Evolutionary conservation across 305 asterid genomes (phyloP).

Genomic region (Fraxinus latifolia): DNA sequence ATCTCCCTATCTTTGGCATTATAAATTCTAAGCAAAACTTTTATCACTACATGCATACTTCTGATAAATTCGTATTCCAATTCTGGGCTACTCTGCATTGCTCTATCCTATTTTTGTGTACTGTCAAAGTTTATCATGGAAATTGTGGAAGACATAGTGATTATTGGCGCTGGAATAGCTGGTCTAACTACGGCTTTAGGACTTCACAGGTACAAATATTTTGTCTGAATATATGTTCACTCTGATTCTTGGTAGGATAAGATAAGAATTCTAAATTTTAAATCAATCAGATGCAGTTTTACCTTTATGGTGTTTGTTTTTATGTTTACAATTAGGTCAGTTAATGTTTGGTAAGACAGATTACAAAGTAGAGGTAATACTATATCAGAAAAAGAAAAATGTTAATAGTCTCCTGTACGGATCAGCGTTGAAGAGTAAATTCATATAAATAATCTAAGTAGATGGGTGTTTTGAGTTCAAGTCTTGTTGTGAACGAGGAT

Average conservation of each 20-base stretch:
- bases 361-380: neutral
- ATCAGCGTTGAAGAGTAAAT: neutral
- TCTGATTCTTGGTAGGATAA: neutral
- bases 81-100: neutral
- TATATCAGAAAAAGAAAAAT: neutral
- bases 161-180: conserved; percentile 60
- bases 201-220: conserved; percentile 48
- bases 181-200: conserved; percentile 55
- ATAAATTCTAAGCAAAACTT: neutral
- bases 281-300: neutral
- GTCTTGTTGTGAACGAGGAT: neutral
- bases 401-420: neutral
- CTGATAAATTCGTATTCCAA: neutral
- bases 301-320: neutral
- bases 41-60: neutral
- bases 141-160: conserved; percentile 40
- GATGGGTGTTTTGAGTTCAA: neutral
- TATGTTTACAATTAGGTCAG: neutral
- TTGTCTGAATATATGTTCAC: neutral
- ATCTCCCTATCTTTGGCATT: neutral
- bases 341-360: neutral
- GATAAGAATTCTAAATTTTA: neutral
- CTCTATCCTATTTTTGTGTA: neutral
- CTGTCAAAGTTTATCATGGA: conserved; percentile 25
- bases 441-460: neutral